Base-by-base conservation (phyloP, 768 basidiomycete genomes). In the Suillus variegatus region DNA sequence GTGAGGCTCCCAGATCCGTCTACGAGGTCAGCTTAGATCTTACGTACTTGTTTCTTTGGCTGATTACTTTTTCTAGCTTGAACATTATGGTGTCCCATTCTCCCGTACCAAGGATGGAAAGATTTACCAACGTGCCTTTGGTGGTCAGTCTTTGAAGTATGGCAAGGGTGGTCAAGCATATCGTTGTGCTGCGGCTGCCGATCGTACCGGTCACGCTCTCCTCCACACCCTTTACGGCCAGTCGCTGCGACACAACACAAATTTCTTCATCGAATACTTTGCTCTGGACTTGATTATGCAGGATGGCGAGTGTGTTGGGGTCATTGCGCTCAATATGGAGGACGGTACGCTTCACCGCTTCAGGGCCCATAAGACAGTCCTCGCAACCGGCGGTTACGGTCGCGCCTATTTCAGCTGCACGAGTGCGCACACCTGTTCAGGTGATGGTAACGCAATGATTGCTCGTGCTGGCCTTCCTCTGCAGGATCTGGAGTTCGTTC, bases 241-340 rank as follows among this genome's bases (percentile, higher is more conserved):
- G 83, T 99, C 97, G 65, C 88, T 99, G 66, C 91, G 95, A 65
- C 97, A 99, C 84, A 90, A 99, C 84, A 99, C 97, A 77, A 97
- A 99, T 81, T 99, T 98, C 82, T 99, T 99, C 84, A 99, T 99
- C 78, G 97, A 99, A 78, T 99, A 97, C 80, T 99, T 99, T 77
- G 97, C 97, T n/a, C 87, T 97, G 64, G 97, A 99, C 77, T 83
- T 99, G 66, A 94, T 99, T 77, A 99, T 99, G 97, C 85, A 99
- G 77, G 95, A 92, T 68, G 97, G 96, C 71, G 95, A 98, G 80
- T 99, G 97, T 82, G 96, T 99, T 65, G 97, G 97, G 82, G 97
- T 99, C 61, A 93, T 99, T 75, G 97, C 97, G 16, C 86, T 99
- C 70, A 99, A 98, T 84, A 97, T 98, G 95, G 97, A 99, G 81